phyloP scores from a whole-genome alignment of 2,329 filamentous ascomycete genomes.

The Paecilomyces variotii region DNA sequence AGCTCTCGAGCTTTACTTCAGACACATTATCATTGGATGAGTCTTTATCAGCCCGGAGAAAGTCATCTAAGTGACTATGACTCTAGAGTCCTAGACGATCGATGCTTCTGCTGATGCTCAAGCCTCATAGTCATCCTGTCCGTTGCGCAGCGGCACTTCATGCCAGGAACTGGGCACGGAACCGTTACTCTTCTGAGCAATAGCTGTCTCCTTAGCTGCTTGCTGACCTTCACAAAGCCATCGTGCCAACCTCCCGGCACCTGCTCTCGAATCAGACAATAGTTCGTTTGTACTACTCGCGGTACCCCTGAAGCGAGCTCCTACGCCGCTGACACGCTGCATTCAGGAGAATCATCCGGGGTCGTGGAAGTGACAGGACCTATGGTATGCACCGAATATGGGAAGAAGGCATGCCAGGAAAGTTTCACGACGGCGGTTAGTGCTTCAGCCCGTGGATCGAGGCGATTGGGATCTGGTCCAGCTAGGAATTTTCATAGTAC shows the following conservation, averaged over 20 bases:
- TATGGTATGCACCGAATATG: neutral
- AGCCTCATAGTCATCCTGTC: neutral
- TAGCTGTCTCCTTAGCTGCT: neutral
- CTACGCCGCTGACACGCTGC: neutral
- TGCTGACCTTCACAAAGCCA: neutral
- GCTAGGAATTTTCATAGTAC: neutral
- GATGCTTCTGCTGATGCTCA: neutral
- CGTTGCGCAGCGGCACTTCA: neutral
- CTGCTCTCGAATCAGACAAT: neutral
- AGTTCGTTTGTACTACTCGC: neutral
- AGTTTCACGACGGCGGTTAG: neutral
- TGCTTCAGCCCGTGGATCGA: neutral
- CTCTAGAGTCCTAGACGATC: neutral
- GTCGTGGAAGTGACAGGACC: neutral
- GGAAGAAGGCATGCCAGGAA: neutral
- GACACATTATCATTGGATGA: neutral
- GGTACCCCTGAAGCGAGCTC: neutral
- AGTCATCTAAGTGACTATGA: neutral
- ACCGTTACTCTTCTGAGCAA: neutral
- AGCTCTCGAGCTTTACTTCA: neutral
- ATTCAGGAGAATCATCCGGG: neutral
- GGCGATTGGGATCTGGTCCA: neutral
- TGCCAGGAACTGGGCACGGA: neutral
- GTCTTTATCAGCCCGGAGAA: neutral
- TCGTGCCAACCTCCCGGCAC: neutral